Evolutionary conservation across 495 filamentous ascomycete genomes (phyloP), one percentile per base, ranked within the genome.

Genomic region (Evansstolkia leycettana): DNA sequence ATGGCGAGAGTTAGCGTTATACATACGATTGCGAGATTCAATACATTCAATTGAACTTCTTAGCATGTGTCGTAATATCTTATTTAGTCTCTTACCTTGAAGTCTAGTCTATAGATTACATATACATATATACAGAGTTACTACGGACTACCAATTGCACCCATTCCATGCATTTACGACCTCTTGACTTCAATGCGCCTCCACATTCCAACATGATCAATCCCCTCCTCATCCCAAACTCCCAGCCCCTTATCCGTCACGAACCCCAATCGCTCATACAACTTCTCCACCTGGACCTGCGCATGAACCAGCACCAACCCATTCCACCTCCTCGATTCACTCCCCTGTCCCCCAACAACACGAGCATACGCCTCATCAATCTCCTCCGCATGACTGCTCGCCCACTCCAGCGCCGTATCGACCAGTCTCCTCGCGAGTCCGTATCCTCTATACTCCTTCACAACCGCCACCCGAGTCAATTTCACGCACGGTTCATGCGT

Each of bases 201-300:
- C 49, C 62, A 89, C 84, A 93, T 89, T 10, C 80, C 84, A 18
- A 87, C 70, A 69, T 94, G 88, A 46, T 70, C 65, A 43, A 93
- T 84, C 14, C 82, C 84, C 42, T 92, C 84, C 60, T 94, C 87
- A 26, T 64, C 58, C 84, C 87, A 95, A 42, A 43, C 58, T 0
- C 84, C 82, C 74, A 90, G 70, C 6, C 51, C 57, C 49, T 74
- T 64, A 58, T 94, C 86, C 6, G 68, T 51, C 43, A 55, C 50
- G 48, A 93, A 95, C 0, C 85, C 85, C 54, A 74, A 64, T 35
- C 59, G 59, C 37, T 46, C 49, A 71, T 82, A 92, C 43, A 75
- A 53, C 41, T 47, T 48, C 42, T 72, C 66, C 17, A 79, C 76
- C 9, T 56, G 43, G 40, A 63, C 69, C 62, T 86, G 82, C 14